Evolutionary conservation across 2,329 filamentous ascomycete genomes (phyloP), one percentile per base, ranked within the genome.

Genomic region (Colletotrichum sp.): DNA sequence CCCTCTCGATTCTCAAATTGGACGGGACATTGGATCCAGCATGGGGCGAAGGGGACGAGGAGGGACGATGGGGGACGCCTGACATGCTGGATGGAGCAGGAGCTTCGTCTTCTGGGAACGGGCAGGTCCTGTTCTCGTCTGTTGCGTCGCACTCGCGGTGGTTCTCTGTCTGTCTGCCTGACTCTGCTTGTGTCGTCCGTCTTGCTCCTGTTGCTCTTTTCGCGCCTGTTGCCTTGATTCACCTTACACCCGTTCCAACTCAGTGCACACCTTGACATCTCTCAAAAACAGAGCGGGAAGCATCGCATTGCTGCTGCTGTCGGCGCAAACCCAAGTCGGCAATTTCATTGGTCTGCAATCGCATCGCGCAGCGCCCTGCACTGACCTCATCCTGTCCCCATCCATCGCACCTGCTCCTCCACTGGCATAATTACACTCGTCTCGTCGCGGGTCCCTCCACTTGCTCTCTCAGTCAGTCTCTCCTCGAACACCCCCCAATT

Each of bases 21-120:
- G 73, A 75, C 34, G 63, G 73, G 56, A 73, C 72, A 74, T 74
- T 74, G 62, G 68, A 71, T 72, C 73, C 62, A 71, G 59, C 66
- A 69, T 36, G 67, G 67, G 67, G 66, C 9, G 26, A 32, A 24
- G 52, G 48, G 3, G n/a, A 55, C 7, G 56, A 28, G 56, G 13
- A 21, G 30, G 16, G 38, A 48, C 38, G 38, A 48, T 48, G 38
- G 38, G 18, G 38, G 38, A 48, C 38, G 38, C 18, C 30, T 62
- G 56, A 30, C 26, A 59, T 32, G 58, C 58, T 62, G 58, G 61
- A 63, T 63, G 61, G 34, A 63, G 61, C 61, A 63, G 61, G 61
- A 63, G 32, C 61, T 63, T 38, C 21, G 32, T 38, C 38, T 48
- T n/a, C 38, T 48, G 38, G 38, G 38, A 48, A 48, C 38, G 38